These are phyloP conservation scores for Lachancea sp. DNA, from an alignment of 805 yeast genomes.

Conservation along the genomic window DNA sequence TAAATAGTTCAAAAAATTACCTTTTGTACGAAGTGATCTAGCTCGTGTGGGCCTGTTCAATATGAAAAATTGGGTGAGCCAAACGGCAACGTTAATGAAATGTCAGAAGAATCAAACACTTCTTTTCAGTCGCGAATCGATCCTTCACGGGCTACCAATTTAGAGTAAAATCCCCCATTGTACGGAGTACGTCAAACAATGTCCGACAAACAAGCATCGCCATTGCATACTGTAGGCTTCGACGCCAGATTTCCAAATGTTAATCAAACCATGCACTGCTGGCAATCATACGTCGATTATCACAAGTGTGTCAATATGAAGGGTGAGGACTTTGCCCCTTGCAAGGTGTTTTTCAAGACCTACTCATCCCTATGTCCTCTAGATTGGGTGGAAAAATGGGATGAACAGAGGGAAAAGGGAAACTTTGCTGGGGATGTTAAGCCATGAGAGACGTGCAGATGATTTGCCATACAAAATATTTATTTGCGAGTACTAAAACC, in stretches of 20 bases:
- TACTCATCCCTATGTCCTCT: conserved; percentile 81
- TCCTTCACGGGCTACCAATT: background rate
- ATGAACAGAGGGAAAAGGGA: conserved; percentile 69
- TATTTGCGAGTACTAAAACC: too few relatives aligned
- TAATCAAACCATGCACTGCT: conserved; percentile 98
- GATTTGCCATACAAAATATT: background rate
- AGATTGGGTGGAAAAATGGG: conserved; percentile 84
- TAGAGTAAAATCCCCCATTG: too few relatives aligned
- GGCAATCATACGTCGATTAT: conserved; percentile 96
- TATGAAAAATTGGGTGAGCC: background rate
- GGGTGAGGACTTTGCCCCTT: conserved; percentile 98
- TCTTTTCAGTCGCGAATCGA: too few relatives aligned
- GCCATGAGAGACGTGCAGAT: conserved; percentile 19
- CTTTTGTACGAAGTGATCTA: background rate
- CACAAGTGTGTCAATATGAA: conserved; percentile 93
- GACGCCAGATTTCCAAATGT: conserved; percentile 95
- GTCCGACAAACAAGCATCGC: conserved; percentile 33
- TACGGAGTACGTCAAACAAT: conserved; percentile 3
- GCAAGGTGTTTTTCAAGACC: conserved; percentile 89
- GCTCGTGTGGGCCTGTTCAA: background rate
- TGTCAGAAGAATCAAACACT: background rate
- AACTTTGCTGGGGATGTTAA: conserved; percentile 47
- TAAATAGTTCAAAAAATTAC: conserved; percentile 1
- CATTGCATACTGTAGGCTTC: conserved; percentile 62
- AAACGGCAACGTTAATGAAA: background rate